phyloP scores from a whole-genome alignment of 441 rosid genomes.

The Mallotus japonicus region DNA sequence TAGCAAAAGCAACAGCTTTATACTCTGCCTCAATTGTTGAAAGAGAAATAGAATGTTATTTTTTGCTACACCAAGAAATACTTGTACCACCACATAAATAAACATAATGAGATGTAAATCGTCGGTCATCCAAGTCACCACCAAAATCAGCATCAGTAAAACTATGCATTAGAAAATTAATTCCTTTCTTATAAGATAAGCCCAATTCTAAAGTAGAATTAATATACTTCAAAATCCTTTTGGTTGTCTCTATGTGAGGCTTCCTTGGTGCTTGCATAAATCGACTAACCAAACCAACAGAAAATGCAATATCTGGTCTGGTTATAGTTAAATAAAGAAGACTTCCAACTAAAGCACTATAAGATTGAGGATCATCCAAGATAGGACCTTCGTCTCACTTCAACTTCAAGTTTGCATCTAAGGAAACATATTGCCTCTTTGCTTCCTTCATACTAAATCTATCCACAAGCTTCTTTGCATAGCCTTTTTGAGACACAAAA shows the following conservation, averaged over 20 bases:
- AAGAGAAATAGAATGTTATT: neutral
- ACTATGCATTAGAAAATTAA: neutral
- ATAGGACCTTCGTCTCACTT: neutral
- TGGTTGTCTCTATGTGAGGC: neutral
- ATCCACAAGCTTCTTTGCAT: neutral
- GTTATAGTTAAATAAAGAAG: neutral
- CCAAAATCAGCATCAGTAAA: slow-evolving; percentile 7
- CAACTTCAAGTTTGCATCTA: neutral
- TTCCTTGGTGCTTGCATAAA: neutral
- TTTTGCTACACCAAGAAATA: slow-evolving; percentile 10
- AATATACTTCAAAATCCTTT: too few relatives aligned
- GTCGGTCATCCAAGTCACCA: slow-evolving; percentile 12
- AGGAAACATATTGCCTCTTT: neutral
- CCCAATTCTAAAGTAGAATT: neutral
- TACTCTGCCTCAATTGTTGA: slow-evolving; percentile 8
- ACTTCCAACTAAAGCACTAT: neutral
- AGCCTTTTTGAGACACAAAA: neutral
- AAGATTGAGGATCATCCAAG: neutral
- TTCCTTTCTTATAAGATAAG: neutral
- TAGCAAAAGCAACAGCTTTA: neutral
- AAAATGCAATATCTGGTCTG: neutral
- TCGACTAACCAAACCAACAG: neutral
- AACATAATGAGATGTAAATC: neutral
- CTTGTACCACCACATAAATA: neutral
- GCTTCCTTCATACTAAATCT: neutral